Conservation (phyloP, 371 early-diverging fungal genomes). For the Thermomucor indicae-seudaticae region DNA sequence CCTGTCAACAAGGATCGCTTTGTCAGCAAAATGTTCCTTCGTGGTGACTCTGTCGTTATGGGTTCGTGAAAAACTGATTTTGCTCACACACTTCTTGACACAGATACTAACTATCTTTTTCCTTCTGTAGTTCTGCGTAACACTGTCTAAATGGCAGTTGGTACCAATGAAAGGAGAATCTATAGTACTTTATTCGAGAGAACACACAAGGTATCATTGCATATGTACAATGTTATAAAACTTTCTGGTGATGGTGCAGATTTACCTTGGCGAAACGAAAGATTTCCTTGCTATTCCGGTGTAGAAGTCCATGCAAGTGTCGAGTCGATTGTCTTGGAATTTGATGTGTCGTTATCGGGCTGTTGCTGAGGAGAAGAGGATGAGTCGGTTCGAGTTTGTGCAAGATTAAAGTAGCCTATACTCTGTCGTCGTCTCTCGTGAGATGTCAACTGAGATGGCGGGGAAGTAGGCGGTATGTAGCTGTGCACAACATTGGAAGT, state of each 20-base stretch:
- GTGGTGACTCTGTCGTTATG: slow-evolving; percentile 95
- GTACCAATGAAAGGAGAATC: no score
- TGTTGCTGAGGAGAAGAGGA: neutral
- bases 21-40: slow-evolving; percentile 96
- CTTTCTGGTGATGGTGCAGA: neutral
- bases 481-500: slow-evolving; percentile 16
- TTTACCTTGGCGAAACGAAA: neutral
- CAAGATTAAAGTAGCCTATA: slow-evolving; percentile 3
- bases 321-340: neutral
- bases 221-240: neutral
- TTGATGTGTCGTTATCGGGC: neutral
- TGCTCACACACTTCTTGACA: no score
- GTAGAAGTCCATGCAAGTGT: slow-evolving; percentile 1
- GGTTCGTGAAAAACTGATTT: no score
- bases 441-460: neutral
- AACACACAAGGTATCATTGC: neutral
- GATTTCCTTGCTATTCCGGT: neutral
- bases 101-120: neutral
- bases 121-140: slow-evolving; percentile 15
- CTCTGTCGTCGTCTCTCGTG: slow-evolving; percentile 8
- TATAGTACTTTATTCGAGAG: no score
- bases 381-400: no score
- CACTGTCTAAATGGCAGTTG: slow-evolving; percentile 11
- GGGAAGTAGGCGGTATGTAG: slow-evolving; percentile 10
- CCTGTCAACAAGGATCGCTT: slow-evolving; percentile 98